Base-by-base conservation (phyloP, 345 rosid species). In the Combretum micranthum region DNA sequence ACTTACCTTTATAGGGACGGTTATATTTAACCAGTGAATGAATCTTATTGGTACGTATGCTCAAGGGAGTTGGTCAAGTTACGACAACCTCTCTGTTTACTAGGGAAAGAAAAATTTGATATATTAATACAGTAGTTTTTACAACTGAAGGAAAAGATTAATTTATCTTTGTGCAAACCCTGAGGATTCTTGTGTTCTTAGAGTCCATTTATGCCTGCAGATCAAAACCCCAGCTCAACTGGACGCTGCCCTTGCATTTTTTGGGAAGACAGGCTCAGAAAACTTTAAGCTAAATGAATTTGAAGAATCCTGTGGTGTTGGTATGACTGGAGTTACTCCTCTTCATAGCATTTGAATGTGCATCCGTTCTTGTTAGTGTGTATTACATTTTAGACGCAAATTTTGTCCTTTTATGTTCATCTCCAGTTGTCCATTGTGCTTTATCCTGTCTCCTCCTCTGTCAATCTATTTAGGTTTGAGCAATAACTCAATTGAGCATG, bases 241-340 rank as follows among this genome's bases (percentile, higher is more conserved):
- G 59, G 99, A 78, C 55, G 96, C 96, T 43, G 92, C 97, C 21
- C 64, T 83, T 78, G 50, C 73, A 10, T 94, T 87, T 81, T 76
- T 90, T 12, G 55, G 77, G 2, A 63, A 50, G 21, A 67, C 62
- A 51, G 89, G 82, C 20, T 63, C 96, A 0, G 97, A 82, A 63
- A 63, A 72, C 39, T 78, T 87, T 69, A 59, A 82, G 61, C 45
- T 72, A 66, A 71, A 77, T 53, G 95, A 81, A 50, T 87, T 94
- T 72, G 96, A 94, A 69, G 95, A 84, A 64, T 83, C 90, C 12
- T 90, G 99, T 59, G 96, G 99, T 56, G 89, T 90, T 42, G 97
- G 97, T 89, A 76, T 45, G 85, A 47, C 39, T 43, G 46, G 47
- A 37, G 15, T 19, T 54, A 7, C 61, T 61, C 55, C 42, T 48